Conservation (phyloP, 345 rosid genomes). For the Mallotus nudiflorus region DNA sequence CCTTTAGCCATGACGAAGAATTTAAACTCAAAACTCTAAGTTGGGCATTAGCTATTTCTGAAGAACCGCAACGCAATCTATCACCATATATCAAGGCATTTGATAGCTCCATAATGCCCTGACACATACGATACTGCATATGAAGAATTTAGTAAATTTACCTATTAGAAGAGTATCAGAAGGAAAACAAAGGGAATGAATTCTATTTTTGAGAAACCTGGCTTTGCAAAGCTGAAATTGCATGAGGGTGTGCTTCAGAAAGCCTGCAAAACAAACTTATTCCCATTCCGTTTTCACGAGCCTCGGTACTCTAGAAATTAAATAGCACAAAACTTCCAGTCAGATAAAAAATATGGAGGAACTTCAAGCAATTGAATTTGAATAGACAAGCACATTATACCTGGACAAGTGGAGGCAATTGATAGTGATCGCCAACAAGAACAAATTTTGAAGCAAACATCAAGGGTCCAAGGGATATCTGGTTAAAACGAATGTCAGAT, state of each 20-base stretch:
- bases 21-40: conserved; percentile 51
- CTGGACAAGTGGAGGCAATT: conserved; percentile 93
- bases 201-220: conserved; percentile 55
- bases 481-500: conserved; percentile 24
- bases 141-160: conserved; percentile 24
- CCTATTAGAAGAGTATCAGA: conserved; percentile 8
- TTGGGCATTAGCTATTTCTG: conserved; percentile 73
- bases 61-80: conserved; percentile 80
- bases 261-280: conserved; percentile 94
- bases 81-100: conserved; percentile 94
- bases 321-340: conserved; percentile 11
- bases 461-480: conserved; percentile 95
- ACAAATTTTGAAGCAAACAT: conserved; percentile 82
- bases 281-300: conserved; percentile 92
- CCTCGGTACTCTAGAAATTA: conserved; percentile 72
- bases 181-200: neutral
- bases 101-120: conserved; percentile 87
- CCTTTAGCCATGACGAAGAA: conserved; percentile 62
- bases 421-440: conserved; percentile 99
- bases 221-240: conserved; percentile 91
- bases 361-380: conserved; percentile 10
- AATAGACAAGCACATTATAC: conserved; percentile 30
- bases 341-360: conserved; percentile 7
- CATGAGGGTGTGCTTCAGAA: conserved; percentile 97
- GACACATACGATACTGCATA: conserved; percentile 93